These are phyloP conservation scores for Pythium brachiatum DNA, from an alignment of 352 stramenopile genomes.

Conservation along the genomic window DNA sequence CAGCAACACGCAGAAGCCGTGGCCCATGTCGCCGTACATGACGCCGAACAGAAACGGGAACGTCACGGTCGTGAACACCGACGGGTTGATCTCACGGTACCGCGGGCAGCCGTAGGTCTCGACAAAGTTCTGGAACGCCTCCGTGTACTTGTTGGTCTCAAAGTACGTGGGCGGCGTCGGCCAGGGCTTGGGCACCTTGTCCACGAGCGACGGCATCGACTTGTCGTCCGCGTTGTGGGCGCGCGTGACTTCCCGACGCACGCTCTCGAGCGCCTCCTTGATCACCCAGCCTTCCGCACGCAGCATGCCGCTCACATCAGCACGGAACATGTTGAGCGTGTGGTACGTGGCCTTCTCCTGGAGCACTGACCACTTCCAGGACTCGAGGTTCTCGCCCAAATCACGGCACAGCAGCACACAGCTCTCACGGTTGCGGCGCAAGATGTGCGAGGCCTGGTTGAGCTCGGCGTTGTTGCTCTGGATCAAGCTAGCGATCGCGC, in stretches of 20 bases:
- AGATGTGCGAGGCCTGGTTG: conserved; percentile 95
- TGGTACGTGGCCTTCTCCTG: conserved; percentile 98
- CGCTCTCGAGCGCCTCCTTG: conserved; percentile 66
- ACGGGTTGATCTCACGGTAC: conserved; percentile 98
- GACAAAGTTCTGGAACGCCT: conserved; percentile 98
- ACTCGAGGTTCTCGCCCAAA: conserved; percentile 91
- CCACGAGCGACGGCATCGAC: conserved; percentile 92
- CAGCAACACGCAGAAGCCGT: conserved; percentile 94
- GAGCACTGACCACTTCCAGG: conserved; percentile 97
- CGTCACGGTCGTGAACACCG: conserved; percentile 98
- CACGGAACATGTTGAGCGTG: conserved; percentile 97
- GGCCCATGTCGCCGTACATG: conserved; percentile 99
- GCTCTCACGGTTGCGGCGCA: conserved; percentile 95
- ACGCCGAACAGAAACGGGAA: conserved; percentile 99
- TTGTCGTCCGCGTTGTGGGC: conserved; percentile 93
- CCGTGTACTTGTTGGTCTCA: conserved; percentile 99
- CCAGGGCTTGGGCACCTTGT: conserved; percentile 94
- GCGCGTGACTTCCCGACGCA: conserved; percentile 86
- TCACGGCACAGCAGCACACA: conserved; percentile 93
- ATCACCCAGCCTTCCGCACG: conserved; percentile 97
- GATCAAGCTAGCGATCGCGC: conserved; percentile 84
- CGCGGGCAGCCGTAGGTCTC: conserved; percentile 98
- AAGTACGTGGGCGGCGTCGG: conserved; percentile 97
- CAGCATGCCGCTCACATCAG: conserved; percentile 96
- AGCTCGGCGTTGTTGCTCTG: conserved; percentile 93